Evolutionary conservation across 192 early-diverging fungal species (phyloP).

Genomic region (Polychytrium aggregatum): DNA sequence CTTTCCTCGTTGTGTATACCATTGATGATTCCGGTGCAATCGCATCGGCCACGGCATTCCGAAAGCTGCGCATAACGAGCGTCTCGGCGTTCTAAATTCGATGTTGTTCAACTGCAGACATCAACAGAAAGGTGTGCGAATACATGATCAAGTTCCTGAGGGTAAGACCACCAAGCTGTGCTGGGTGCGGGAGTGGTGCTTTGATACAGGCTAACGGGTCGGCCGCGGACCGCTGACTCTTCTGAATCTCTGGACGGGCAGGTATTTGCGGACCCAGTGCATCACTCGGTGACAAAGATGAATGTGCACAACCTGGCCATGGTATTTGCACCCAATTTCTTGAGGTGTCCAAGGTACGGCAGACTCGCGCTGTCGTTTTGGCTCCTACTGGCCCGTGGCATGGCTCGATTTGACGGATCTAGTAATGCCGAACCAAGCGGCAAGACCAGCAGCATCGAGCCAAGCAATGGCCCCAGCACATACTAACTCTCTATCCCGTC

Average conservation of each 20-base stretch:
- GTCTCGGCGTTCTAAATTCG: too few relatives aligned
- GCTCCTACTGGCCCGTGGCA: not conserved
- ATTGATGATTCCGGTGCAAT: too few relatives aligned
- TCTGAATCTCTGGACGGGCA: slow-evolving; percentile 7
- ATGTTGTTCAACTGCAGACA: slow-evolving; percentile 36
- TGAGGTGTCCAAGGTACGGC: slow-evolving; percentile 65
- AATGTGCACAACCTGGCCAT: slow-evolving; percentile 80
- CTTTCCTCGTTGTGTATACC: too few relatives aligned
- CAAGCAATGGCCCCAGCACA: too few relatives aligned
- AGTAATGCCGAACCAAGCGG: too few relatives aligned
- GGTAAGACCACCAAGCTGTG: slow-evolving; percentile 10
- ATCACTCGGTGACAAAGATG: slow-evolving; percentile 83
- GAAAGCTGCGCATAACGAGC: too few relatives aligned
- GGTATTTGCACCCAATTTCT: slow-evolving; percentile 91
- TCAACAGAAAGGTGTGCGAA: slow-evolving; percentile 58
- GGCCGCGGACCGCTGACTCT: too few relatives aligned
- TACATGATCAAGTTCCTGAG: slow-evolving; percentile 78
- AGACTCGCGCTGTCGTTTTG: slow-evolving; percentile 13
- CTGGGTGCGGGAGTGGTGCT: not conserved
- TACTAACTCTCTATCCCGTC: too few relatives aligned
- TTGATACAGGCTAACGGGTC: not conserved
- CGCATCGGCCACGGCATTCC: too few relatives aligned
- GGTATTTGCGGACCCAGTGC: slow-evolving; percentile 59
- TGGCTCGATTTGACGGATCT: too few relatives aligned
- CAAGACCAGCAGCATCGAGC: too few relatives aligned